Conservation (phyloP, 495 filamentous ascomycete genomes). For the Letharia columbiana region DNA sequence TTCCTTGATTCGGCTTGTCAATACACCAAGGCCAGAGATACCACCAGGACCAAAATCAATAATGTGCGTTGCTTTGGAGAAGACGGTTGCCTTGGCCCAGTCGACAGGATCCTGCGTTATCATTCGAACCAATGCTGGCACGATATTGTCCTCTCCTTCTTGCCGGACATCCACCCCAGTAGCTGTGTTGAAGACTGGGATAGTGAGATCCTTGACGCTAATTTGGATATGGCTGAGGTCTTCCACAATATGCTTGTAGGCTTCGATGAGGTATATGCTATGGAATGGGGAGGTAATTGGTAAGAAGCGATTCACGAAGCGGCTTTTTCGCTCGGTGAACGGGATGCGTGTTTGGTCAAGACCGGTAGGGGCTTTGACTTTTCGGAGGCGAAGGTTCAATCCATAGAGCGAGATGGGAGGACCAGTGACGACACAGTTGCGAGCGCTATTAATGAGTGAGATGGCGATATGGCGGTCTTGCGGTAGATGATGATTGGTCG, state of each 20-base stretch:
- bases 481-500: slow-evolving; percentile 91
- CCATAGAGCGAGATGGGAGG: slow-evolving; percentile 93
- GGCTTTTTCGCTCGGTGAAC: slow-evolving; percentile 87
- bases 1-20: slow-evolving; percentile 97
- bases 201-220: slow-evolving; percentile 54
- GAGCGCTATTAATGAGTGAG: slow-evolving; percentile 90
- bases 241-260: slow-evolving; percentile 68
- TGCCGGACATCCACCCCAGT: slow-evolving; percentile 71
- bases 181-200: slow-evolving; percentile 82
- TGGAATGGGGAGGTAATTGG: slow-evolving; percentile 98
- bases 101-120: slow-evolving; percentile 87
- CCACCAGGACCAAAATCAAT: slow-evolving; percentile 95
- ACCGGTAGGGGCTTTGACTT: slow-evolving; percentile 93
- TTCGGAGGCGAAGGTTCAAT: slow-evolving; percentile 84
- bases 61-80: slow-evolving; percentile 83
- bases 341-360: slow-evolving; percentile 93
- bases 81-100: slow-evolving; percentile 89
- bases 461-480: slow-evolving; percentile 87
- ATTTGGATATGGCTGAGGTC: slow-evolving; percentile 79
- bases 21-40: slow-evolving; percentile 89
- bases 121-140: slow-evolving; percentile 79
- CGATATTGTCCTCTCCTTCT: slow-evolving; percentile 55
- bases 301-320: slow-evolving; percentile 94
- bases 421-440: slow-evolving; percentile 94
- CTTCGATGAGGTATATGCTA: slow-evolving; percentile 79